Base-by-base conservation (phyloP, 1,139 yeast genomes). In the Barnettozyma hawaiiensis region DNA sequence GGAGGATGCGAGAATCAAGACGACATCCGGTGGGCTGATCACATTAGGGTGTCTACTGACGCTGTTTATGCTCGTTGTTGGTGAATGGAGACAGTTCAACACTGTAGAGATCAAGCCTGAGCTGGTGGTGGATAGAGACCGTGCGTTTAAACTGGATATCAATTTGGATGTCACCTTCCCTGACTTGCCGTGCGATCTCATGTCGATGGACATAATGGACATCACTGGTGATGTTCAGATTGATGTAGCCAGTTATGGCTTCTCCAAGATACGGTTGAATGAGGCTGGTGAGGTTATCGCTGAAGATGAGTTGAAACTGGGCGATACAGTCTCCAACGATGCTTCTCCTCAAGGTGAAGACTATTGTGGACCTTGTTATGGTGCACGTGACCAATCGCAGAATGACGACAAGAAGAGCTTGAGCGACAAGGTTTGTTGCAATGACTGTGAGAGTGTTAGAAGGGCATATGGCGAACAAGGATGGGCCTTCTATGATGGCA, bases 401-500 rank as follows among this genome's bases (percentile, higher is more conserved):
- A 78, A 80, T 51, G 76, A 74, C 23, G 63, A 60, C 7, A 48
- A n/a, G n/a, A n/a, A n/a, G n/a, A 59, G 18, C 59, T 63, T 5
- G 48, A 51, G 11, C 6, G 65, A 71, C 21, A 64, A 66, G 46
- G 65, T 71, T 33, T 89, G 97, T 66, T 92, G 98, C 65, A 85
- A 89, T 61, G 75, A 83, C 31, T 92, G 98, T 70, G 84, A 76
- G 37, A 78, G 86, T 35, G 95, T 92, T 29, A 77, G 78, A 47
- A 65, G 71, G 53, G 96, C 97, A 1, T 92, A 90, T 60, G 81
- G 85, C 20, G 75, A 73, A 18, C 73, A 69, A 22, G 79, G 78
- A 27, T 92, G 98, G 98, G 92, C 85, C 3, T 90, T 92, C 62
- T 83, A 67, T 55, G 97, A 92, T 60, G 97, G 97, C 45, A 71